Conservation (phyloP, 148 eudicot species). For the Diospyros lotus region DNA sequence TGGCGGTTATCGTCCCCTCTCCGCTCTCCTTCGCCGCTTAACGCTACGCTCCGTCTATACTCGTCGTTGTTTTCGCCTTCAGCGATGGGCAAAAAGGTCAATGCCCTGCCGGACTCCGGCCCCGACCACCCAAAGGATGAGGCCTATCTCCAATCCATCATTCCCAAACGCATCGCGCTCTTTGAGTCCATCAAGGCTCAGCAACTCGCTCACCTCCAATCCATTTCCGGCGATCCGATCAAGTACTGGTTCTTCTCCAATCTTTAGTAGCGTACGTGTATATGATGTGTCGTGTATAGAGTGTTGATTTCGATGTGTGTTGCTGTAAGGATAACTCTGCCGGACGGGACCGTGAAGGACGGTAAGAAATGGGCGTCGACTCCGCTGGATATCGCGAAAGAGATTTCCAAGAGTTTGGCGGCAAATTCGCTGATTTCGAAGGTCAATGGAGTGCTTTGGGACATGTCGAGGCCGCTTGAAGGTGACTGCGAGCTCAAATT, state of each 20-base stretch:
- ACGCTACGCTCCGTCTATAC: background rate
- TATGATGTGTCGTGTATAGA: background rate
- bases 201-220: slow-evolving; percentile 29
- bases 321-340: slow-evolving; percentile 65
- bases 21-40: slow-evolving; percentile 20
- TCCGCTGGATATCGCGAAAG: slow-evolving; percentile 68
- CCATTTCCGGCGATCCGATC: slow-evolving; percentile 51
- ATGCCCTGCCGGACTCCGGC: slow-evolving; percentile 9
- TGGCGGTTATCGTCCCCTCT: slow-evolving; percentile 3
- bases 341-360: slow-evolving; percentile 84
- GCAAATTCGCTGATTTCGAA: slow-evolving; percentile 70
- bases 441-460: slow-evolving; percentile 84
- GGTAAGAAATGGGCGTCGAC: slow-evolving; percentile 73
- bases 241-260: slow-evolving; percentile 24
- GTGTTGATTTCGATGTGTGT: background rate
- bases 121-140: slow-evolving; percentile 44
- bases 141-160: slow-evolving; percentile 49
- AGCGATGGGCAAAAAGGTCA: slow-evolving; percentile 27
- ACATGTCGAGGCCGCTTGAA: slow-evolving; percentile 86
- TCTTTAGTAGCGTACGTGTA: background rate
- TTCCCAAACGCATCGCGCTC: slow-evolving; percentile 50
- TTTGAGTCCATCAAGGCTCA: slow-evolving; percentile 44
- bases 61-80: slow-evolving; percentile 17
- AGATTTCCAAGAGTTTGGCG: slow-evolving; percentile 81
- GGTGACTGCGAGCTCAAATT: slow-evolving; percentile 67